Evolutionary conservation across 306 rosid genomes (phyloP).

Genomic region (Oemleria cerasiformis): DNA sequence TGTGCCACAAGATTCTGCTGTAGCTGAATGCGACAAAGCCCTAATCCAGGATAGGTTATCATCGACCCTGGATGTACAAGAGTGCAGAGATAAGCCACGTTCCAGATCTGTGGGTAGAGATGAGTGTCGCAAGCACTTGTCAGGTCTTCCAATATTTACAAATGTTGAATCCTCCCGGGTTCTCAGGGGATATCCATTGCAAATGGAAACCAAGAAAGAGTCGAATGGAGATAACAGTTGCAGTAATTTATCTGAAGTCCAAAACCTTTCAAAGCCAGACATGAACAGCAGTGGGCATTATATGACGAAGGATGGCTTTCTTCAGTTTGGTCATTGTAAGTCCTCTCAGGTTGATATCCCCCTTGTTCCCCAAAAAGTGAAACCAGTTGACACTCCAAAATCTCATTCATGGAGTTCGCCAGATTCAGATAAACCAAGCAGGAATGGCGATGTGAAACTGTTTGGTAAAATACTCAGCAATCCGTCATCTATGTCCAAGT

Average conservation of each 20-base stretch:
- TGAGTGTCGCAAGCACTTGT: slow-evolving; percentile 33
- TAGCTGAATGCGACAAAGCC: slow-evolving; percentile 37
- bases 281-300: slow-evolving; percentile 16
- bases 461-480: slow-evolving; percentile 80
- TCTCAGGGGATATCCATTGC: slow-evolving; percentile 53
- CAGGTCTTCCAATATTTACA: slow-evolving; percentile 24
- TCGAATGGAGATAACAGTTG: slow-evolving; percentile 42
- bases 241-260: slow-evolving; percentile 34
- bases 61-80: slow-evolving; percentile 44
- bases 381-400: slow-evolving; percentile 31
- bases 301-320: slow-evolving; percentile 16
- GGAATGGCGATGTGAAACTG: slow-evolving; percentile 89
- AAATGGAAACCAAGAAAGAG: slow-evolving; percentile 40
- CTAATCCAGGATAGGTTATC: slow-evolving; percentile 45
- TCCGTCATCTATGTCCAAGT: slow-evolving; percentile 49
- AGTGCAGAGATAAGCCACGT: slow-evolving; percentile 29
- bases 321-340: slow-evolving; percentile 31
- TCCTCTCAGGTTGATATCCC: slow-evolving; percentile 46
- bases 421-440: slow-evolving; percentile 58
- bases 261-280: slow-evolving; percentile 23
- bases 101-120: slow-evolving; percentile 38
- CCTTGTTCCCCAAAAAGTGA: slow-evolving; percentile 42
- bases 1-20: slow-evolving; percentile 31
- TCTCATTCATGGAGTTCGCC: slow-evolving; percentile 30
- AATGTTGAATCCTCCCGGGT: slow-evolving; percentile 39